Percentiles rank a stretch among this genome's conserved stretches.
These are phyloP conservation scores for Myxozyma lipomycoides DNA, from an alignment of 805 yeast genomes.

Conservation along the genomic window DNA sequence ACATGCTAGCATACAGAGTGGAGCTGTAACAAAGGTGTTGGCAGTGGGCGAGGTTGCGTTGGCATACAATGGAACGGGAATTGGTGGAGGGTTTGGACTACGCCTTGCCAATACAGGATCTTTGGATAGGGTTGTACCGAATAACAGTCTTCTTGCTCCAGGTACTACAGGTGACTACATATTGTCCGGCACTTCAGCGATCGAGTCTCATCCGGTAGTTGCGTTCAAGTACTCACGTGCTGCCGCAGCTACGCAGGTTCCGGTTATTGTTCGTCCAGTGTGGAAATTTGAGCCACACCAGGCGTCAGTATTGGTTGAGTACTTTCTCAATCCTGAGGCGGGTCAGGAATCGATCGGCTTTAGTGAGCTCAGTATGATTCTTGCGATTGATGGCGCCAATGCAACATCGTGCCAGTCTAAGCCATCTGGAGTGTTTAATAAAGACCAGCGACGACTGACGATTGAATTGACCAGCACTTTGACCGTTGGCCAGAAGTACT, in stretches of 20 bases:
- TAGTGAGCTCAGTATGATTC: slow-evolving; percentile 59
- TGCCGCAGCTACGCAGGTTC: slow-evolving; percentile 45
- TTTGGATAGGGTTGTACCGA: slow-evolving; percentile 48
- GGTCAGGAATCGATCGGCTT: slow-evolving; percentile 44
- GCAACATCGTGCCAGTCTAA: slow-evolving; percentile 75
- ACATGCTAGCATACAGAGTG: slow-evolving; percentile 69
- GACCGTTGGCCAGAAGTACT: slow-evolving; percentile 49
- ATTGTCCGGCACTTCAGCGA: slow-evolving; percentile 2
- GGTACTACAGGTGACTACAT: slow-evolving; percentile 35
- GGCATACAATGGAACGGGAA: slow-evolving; percentile 48
- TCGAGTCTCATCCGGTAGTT: slow-evolving; percentile 55
- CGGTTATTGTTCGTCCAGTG: slow-evolving; percentile 69
- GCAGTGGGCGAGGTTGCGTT: slow-evolving; percentile 84
- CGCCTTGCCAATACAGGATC: slow-evolving; percentile 43
- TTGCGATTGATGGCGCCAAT: slow-evolving; percentile 54
- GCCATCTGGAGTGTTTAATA: slow-evolving; percentile 88
- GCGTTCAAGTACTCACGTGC: slow-evolving; percentile 68
- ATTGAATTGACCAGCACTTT: slow-evolving; percentile 60
- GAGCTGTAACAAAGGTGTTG: slow-evolving; percentile 54
- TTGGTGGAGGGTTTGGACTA: slow-evolving; percentile 33
- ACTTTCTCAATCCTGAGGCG: slow-evolving; percentile 52
- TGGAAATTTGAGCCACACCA: slow-evolving; percentile 88
- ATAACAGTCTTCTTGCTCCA: slow-evolving; percentile 49
- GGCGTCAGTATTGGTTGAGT: slow-evolving; percentile 75
- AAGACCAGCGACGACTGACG: slow-evolving; percentile 77